Evolutionary conservation across 1,284 basidiomycete species (phyloP).

Genomic region (Tylopilus microsporus): DNA sequence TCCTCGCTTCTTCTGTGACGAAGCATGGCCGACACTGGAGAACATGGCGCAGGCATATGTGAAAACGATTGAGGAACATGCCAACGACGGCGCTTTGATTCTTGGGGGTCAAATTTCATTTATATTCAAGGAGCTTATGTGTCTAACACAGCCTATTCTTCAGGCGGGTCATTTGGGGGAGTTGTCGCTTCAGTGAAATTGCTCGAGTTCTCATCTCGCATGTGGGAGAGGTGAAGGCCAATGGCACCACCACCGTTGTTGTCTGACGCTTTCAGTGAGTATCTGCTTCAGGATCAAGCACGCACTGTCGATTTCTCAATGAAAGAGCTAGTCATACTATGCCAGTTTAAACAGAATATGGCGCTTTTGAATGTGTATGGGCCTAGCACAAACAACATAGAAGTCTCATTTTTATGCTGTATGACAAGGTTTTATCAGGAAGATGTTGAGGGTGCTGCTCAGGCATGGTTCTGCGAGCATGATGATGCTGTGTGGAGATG

Average conservation of each 20-base stretch:
- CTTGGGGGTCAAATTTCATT: slow-evolving; percentile 51
- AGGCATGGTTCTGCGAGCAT: slow-evolving; percentile 48
- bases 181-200: too few relatives aligned
- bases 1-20: slow-evolving; percentile 43
- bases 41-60: slow-evolving; percentile 56
- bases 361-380: slow-evolving; percentile 39
- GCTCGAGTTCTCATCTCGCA: slow-evolving; percentile 1
- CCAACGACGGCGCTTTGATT: slow-evolving; percentile 35
- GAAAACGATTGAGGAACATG: slow-evolving; percentile 31
- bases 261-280: slow-evolving; percentile 45
- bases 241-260: slow-evolving; percentile 44
- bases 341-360: slow-evolving; percentile 44
- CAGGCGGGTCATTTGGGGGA: too few relatives aligned
- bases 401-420: slow-evolving; percentile 43
- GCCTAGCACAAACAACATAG: slow-evolving; percentile 22
- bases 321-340: slow-evolving; percentile 17
- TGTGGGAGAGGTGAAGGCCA: slow-evolving; percentile 48
- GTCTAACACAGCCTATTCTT: not conserved
- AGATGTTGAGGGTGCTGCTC: slow-evolving; percentile 28
- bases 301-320: slow-evolving; percentile 16
- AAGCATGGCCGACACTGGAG: slow-evolving; percentile 44
- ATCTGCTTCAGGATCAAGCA: slow-evolving; percentile 12
- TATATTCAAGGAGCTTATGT: not conserved
- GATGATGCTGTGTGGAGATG: slow-evolving; percentile 25
- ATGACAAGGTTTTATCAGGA: not conserved